Evolutionary conservation across 768 basidiomycete genomes (phyloP), one percentile per base, ranked within the genome.

Genomic region (Megacollybia marginata): DNA sequence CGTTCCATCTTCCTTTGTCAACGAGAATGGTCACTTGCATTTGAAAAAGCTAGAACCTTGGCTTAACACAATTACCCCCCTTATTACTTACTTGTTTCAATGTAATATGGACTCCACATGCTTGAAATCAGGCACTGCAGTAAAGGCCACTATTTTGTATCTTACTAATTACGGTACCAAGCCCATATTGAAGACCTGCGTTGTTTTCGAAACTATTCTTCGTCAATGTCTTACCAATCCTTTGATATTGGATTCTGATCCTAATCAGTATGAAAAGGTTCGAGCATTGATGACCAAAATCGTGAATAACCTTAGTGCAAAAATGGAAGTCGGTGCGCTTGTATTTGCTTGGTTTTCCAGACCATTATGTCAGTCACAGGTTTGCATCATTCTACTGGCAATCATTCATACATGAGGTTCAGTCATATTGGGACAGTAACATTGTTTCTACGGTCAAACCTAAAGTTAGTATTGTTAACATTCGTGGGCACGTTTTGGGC

Each of bases 81-180:
- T 52, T 3, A 6, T 69, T 1, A 60, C 62, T 20, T 68, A 65
- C 47, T 36, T 68, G 8, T 33, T 67, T 9, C 40, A 65, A 8
- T 69, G 62, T 43, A 71, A 72, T 48, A 63, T 68, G 20, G 67
- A 73, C 57, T 59, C 64, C 1, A 65, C 60, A 0, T 59, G 56
- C 50, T 47, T 69, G 15, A 43, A 55, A 11, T 69, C 68, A 18
- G 67, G 70, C 6, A 71, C 69, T 15, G 60, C 65, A 1, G 57
- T 72, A 1, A 67, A 66, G 28, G 60, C 61, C 10, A 55, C 65
- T 4, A 54, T 65, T 1, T 49, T 58, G 12, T 68, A 70, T 59
- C 55, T 69, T 1, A 62, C 68, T 9, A 66, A 72, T 52, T 72
- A 71, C 48, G 59, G 70, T 8, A 68, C 66, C 0, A 72, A 73